Conservation (phyloP, 2,329 filamentous ascomycete genomes). For the Fusarium multiceps region DNA sequence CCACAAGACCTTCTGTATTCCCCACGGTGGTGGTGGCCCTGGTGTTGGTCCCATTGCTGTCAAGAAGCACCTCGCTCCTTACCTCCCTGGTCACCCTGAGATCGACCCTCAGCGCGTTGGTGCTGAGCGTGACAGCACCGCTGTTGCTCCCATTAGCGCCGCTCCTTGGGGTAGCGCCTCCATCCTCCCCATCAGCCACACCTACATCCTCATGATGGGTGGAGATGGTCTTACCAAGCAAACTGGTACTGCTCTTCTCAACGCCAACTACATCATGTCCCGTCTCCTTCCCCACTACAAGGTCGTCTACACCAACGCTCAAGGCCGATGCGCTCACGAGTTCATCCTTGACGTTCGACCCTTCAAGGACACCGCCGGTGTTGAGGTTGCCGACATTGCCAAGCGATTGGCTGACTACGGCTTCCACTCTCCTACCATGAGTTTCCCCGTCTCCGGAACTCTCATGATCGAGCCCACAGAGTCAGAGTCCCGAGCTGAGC, state of each 20-base stretch:
- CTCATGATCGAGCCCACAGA: conserved; percentile 99
- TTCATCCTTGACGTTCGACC: conserved; percentile 92
- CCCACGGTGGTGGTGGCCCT: conserved; percentile 92
- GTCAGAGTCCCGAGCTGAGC: conserved; percentile 89
- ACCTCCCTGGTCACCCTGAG: conserved; percentile 60
- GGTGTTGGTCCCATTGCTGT: conserved; percentile 95
- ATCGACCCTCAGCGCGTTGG: conserved; percentile 46
- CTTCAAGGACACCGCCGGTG: conserved; percentile 83
- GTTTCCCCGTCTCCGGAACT: conserved; percentile 92
- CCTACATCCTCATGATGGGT: conserved; percentile 92
- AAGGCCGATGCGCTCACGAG: conserved; percentile 94
- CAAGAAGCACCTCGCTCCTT: conserved; percentile 80
- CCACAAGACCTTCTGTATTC: conserved; percentile 99
- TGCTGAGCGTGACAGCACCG: conserved; percentile 65
- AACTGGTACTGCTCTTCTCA: conserved; percentile 90
- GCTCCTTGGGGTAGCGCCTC: conserved; percentile 90
- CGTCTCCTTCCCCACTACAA: conserved; percentile 86
- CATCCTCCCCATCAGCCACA: conserved; percentile 93
- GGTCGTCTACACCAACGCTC: conserved; percentile 91
- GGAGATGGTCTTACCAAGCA: conserved; percentile 82
- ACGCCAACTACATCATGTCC: conserved; percentile 96
- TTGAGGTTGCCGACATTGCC: conserved; percentile 94
- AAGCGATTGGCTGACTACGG: conserved; percentile 97
- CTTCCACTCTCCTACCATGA: conserved; percentile 98
- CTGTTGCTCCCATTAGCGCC: conserved; percentile 46